Base-by-base conservation (phyloP, 768 basidiomycete genomes). In the Cubamyces lactineus region DNA sequence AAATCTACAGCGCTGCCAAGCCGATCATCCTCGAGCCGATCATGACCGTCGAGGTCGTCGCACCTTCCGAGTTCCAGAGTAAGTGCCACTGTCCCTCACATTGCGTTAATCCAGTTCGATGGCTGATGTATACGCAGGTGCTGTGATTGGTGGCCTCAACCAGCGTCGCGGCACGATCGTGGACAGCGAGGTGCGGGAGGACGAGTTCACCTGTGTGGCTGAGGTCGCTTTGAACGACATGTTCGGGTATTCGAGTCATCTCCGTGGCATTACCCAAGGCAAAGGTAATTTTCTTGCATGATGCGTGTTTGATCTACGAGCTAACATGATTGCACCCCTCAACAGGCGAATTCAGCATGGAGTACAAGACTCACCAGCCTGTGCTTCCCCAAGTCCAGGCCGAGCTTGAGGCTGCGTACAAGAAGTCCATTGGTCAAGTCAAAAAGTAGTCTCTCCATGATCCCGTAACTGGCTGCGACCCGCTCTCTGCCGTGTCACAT, bases 21-120 rank as follows among this genome's bases (percentile, higher is more conserved):
- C 87, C 93, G 0, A 87, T 93, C 54, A 89, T 99, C 58, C 78
- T 99, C 42, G 96, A 99, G 73, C 96, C 96, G n/a, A 89, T 98
- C 76, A 99, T 99, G 96, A 92, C 85, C 16, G 96, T 99, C 40
- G 96, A 99, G 70, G 93, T 98, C 26, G 89, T 98, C 41, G 96
- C 96, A 0, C 97, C 97, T 2, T 81, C 85, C 13, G 97, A 99
- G 72, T 99, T 98, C 83, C 97, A 99, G 74, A 90, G 91, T 82
- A 72, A 53, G 80, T 78, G 15, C 7, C 26, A 42, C 6, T 17
- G 6, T 26, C 54, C 12, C n/a, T n/a, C n/a, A n/a, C n/a, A n/a
- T n/a, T 21, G 53, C 16, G 17, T 42, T 24, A 38, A 26, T 4
- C 11, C 4, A 1, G 7, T 13, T 16, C 24, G 11, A 23, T 2